Percentiles rank a stretch among this genome's conserved stretches.
phyloP scores from a whole-genome alignment of 352 stramenopile species.

The Aphanomyces cochlioides region DNA sequence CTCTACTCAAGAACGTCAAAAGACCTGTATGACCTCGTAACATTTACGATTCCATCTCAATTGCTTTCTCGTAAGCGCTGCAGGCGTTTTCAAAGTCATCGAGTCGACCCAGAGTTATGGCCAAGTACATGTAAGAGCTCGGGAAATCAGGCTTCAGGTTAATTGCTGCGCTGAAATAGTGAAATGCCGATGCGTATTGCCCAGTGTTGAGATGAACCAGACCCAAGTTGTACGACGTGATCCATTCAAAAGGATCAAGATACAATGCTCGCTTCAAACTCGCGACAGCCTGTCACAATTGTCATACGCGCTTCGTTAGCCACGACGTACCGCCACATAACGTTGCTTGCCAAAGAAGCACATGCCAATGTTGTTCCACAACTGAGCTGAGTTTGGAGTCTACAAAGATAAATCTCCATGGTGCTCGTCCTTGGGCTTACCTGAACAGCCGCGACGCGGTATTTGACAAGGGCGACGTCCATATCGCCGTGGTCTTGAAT shows the following conservation, averaged over 20 bases:
- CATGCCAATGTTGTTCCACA: constrained; percentile 96
- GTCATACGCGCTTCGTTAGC: not conserved
- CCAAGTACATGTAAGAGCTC: constrained; percentile 91
- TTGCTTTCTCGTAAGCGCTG: constrained; percentile 89
- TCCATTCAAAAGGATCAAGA: constrained; percentile 93
- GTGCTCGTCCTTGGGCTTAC: not conserved
- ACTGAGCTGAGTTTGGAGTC: constrained; percentile 88
- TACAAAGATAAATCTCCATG: constrained; percentile 7
- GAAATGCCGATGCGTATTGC: constrained; percentile 91
- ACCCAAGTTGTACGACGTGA: constrained; percentile 92
- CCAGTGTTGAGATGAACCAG: constrained; percentile 90
- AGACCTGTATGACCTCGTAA: not conserved
- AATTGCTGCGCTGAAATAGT: constrained; percentile 89
- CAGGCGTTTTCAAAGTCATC: constrained; percentile 92
- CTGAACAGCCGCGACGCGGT: constrained; percentile 87
- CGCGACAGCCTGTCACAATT: constrained; percentile 50
- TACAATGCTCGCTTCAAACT: constrained; percentile 91
- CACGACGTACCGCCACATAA: constrained; percentile 57
- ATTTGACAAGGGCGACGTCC: constrained; percentile 94
- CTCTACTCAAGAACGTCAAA: constrained; percentile 36
- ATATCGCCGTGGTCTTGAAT: constrained; percentile 93
- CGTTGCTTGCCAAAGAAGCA: constrained; percentile 93
- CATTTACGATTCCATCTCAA: constrained; percentile 78
- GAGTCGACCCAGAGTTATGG: constrained; percentile 81
- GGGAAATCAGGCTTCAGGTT: constrained; percentile 86